These are phyloP conservation scores for Hygrophila difformis DNA, from an alignment of 257 asterid genomes.

Conservation along the genomic window DNA sequence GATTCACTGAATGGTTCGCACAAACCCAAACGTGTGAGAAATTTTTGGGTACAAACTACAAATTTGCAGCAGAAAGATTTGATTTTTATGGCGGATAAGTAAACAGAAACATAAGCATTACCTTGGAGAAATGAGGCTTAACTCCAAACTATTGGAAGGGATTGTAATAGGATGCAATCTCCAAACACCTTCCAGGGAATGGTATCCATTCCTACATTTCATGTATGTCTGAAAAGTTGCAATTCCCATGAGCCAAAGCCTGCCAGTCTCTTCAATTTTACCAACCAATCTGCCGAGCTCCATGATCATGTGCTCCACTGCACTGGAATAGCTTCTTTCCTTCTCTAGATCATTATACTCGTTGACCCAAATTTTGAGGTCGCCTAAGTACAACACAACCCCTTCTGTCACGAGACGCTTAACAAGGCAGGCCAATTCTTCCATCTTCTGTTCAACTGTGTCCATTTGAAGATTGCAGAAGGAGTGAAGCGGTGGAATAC, in stretches of 20 bases:
- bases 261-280: conserved; percentile 40
- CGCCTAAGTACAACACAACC: conserved; percentile 73
- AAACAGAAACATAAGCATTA: too few species aligned
- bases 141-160: conserved; percentile 47
- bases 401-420: conserved; percentile 48
- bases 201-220: conserved; percentile 53
- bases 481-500: conserved; percentile 70
- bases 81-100: too few species aligned
- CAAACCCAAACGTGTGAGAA: too few species aligned
- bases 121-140: conserved; percentile 52
- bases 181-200: conserved; percentile 72
- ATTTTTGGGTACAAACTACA: too few species aligned
- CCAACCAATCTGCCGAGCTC: conserved; percentile 61
- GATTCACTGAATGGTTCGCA: too few species aligned
- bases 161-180: conserved; percentile 59
- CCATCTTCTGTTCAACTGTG: conserved; percentile 60
- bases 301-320: conserved; percentile 85
- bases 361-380: conserved; percentile 76
- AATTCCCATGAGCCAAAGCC: conserved; percentile 67
- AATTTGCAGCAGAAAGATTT: too few species aligned
- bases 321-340: conserved; percentile 28
- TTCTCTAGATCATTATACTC: conserved; percentile 39
- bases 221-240: conserved; percentile 66
- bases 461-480: conserved; percentile 41
- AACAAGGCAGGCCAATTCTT: conserved; percentile 60